A percentile compares a stretch with the other conserved stretches of the same genome.
Conservation (phyloP, 371 early-diverging fungal genomes). For the Actinomortierella wolfii region DNA sequence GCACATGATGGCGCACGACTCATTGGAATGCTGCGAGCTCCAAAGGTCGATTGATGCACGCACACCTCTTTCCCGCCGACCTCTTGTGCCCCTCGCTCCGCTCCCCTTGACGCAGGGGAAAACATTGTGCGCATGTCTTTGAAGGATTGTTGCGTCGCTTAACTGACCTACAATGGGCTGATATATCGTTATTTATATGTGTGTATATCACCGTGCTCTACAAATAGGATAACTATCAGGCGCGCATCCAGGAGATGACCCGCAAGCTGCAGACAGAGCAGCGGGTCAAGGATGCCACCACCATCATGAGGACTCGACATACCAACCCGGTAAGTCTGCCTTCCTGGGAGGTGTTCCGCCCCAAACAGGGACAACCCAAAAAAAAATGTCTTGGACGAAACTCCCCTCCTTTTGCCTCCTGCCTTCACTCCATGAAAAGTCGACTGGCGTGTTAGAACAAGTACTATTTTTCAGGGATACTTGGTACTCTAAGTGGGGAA, state of each 20-base stretch:
- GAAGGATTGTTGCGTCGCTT: not conserved
- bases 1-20: not conserved
- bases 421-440: too few relatives aligned
- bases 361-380: not conserved
- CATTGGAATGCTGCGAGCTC: not conserved
- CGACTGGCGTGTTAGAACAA: too few relatives aligned
- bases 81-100: conserved; percentile 1
- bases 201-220: too few relatives aligned
- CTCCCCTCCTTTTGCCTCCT: too few relatives aligned
- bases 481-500: too few relatives aligned
- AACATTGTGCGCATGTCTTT: not conserved
- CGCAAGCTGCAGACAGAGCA: conserved; percentile 47
- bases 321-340: conserved; percentile 41
- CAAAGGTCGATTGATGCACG: not conserved
- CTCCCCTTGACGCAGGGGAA: not conserved
- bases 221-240: conserved; percentile 37
- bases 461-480: too few relatives aligned
- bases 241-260: conserved; percentile 46
- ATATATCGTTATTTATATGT: not conserved
- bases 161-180: not conserved
- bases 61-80: not conserved
- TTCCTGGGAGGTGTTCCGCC: too few relatives aligned
- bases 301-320: conserved; percentile 45
- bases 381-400: too few relatives aligned
- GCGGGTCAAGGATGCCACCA: conserved; percentile 48